Percentiles rank a stretch among this genome's conserved stretches.
Conservation (phyloP, 2,329 filamentous ascomycete genomes). For the Calonectria naviculata region DNA sequence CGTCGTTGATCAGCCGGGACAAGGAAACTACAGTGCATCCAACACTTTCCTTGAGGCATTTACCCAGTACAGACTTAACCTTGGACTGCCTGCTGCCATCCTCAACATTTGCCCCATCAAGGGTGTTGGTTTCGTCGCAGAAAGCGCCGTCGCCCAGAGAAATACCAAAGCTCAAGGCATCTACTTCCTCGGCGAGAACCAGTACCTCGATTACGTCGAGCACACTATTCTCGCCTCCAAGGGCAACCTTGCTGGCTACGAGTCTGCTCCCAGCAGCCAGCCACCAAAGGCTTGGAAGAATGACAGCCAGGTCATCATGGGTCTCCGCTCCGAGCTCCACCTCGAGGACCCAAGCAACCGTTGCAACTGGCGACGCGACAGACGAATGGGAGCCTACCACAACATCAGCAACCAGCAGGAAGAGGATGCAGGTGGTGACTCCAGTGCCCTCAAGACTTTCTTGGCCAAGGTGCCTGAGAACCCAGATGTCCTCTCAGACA, state of each 20-base stretch:
- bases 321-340: slow-evolving; percentile 28
- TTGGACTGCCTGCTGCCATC: slow-evolving; percentile 48
- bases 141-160: slow-evolving; percentile 21
- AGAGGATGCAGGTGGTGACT: neutral
- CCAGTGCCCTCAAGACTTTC: slow-evolving; percentile 18
- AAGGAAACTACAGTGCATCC: slow-evolving; percentile 55
- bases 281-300: slow-evolving; percentile 11
- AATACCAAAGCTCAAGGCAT: slow-evolving; percentile 16
- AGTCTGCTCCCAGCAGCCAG: neutral
- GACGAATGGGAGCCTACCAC: slow-evolving; percentile 33
- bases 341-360: slow-evolving; percentile 22
- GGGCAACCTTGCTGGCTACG: neutral
- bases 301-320: slow-evolving; percentile 24
- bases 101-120: slow-evolving; percentile 52
- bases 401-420: slow-evolving; percentile 13
- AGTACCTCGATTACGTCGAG: slow-evolving; percentile 24
- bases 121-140: slow-evolving; percentile 50
- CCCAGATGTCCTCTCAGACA: neutral
- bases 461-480: slow-evolving; percentile 9
- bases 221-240: slow-evolving; percentile 13
- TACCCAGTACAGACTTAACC: slow-evolving; percentile 46
- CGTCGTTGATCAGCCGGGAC: slow-evolving; percentile 47
- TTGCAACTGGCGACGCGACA: slow-evolving; percentile 32
- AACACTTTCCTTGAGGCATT: slow-evolving; percentile 56
- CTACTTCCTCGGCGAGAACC: slow-evolving; percentile 19